Base-by-base conservation (phyloP, 345 rosid genomes). In the Cardamine occulta region DNA sequence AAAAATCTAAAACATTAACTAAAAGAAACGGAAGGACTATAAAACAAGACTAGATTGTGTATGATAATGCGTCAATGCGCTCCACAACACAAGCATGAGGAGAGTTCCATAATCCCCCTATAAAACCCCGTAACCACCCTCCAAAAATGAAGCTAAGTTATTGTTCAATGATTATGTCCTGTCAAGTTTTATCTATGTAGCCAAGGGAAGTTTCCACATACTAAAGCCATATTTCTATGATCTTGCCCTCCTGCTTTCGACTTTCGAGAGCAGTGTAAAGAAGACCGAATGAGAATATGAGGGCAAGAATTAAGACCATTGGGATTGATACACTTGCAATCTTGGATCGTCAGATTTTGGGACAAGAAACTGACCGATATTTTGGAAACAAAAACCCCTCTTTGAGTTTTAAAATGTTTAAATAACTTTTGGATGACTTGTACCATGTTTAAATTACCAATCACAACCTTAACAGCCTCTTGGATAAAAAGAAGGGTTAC, bases 401-500 rank as follows among this genome's bases (percentile, higher is more conserved):
- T 18, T 24, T 15, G 21, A 57, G 63, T 78, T 72, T 19, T 29
- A 65, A n/a, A 4, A 39, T 35, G 73, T 35, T 57, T 2, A n/a
- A 53, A 34, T 18, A 32, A 13, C 8, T n/a, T 37, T 34, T 48
- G 73, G 39, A 48, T 6, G 37, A 60, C 26, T 53, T 52, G 23
- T 31, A 47, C 72, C 56, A 54, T 29, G 74, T 1, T 40, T 40
- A 11, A 40, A 69, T 24, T 35, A 67, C 57, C 14, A 29, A 74
- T 59, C 60, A 66, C 67, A 75, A 88, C 96, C 86, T 85, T 87
- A 70, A 93, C 79, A 63, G 98, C 97, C 83, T 91, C 81, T 76
- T 93, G 96, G 54, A 91, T 84, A 84, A 93, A 93, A 37, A 91
- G 86, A 77, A 88, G 87, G 42, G 89, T 75, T 39, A 93, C 89